These are phyloP conservation scores for Fusarium bulbicola DNA, from an alignment of 2,329 filamentous ascomycete species.

Conservation along the genomic window DNA sequence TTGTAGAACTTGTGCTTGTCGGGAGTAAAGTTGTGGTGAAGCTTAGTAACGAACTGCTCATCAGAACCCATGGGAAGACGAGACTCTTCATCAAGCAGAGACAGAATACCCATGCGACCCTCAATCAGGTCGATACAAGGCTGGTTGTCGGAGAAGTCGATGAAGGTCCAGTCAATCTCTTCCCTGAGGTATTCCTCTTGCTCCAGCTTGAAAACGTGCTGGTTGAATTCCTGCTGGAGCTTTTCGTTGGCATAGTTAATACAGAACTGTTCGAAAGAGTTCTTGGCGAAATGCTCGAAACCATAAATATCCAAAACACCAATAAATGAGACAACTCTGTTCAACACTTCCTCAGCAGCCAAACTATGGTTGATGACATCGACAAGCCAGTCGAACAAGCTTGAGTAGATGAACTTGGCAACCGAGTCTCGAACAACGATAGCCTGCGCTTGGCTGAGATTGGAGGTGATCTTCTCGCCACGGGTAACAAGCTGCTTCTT, in stretches of 20 bases:
- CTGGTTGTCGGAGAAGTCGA: slow-evolving; percentile 99
- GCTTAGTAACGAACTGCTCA: slow-evolving; percentile 94
- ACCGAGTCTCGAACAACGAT: slow-evolving; percentile 96
- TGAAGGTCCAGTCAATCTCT: slow-evolving; percentile 99
- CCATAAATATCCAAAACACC: slow-evolving; percentile 99
- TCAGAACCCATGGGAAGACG: slow-evolving; percentile 96
- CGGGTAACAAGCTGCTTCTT: slow-evolving; percentile 98
- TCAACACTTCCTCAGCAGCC: slow-evolving; percentile 87
- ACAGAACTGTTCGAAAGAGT: slow-evolving; percentile 99
- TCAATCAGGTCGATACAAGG: slow-evolving; percentile 99
- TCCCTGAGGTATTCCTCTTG: slow-evolving; percentile 97
- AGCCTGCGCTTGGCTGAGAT: slow-evolving; percentile 91
- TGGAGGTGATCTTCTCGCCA: slow-evolving; percentile 97
- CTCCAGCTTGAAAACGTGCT: slow-evolving; percentile 98
- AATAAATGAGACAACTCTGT: slow-evolving; percentile 87
- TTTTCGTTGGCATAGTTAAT: slow-evolving; percentile 99
- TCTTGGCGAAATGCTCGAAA: slow-evolving; percentile 99
- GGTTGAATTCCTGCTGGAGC: slow-evolving; percentile 98
- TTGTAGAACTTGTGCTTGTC: slow-evolving; percentile 98
- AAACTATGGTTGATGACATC: slow-evolving; percentile 93
- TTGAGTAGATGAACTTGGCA: slow-evolving; percentile 98
- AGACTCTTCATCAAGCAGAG: slow-evolving; percentile 94
- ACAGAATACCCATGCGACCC: slow-evolving; percentile 92
- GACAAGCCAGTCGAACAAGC: slow-evolving; percentile 98
- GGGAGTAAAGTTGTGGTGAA: slow-evolving; percentile 90